Evolutionary conservation across 2,329 filamentous ascomycete species (phyloP), one percentile per base, ranked within the genome.

Genomic region (Colletotrichum tropicale): DNA sequence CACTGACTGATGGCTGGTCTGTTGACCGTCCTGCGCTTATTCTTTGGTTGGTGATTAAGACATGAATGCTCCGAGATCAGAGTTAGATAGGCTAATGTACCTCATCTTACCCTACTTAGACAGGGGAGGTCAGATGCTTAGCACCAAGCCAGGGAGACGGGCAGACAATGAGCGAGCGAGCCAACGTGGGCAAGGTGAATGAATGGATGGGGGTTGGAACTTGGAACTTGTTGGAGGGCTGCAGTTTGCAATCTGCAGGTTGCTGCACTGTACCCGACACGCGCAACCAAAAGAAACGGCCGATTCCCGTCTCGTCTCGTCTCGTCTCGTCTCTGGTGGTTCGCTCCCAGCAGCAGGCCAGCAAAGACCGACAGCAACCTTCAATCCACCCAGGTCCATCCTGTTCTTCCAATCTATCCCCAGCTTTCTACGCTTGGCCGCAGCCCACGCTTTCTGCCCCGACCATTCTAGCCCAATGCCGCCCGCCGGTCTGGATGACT

Each of bases 401-500:
- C 61, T 66, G 61, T 74, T 38, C 61, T 65, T 72, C 38, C 34
- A 69, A 70, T 61, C 56, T 61, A 70, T 70, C 56, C 73, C 69
- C 70, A 75, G 62, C 55, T 68, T 64, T 64, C 32, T 56, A 65
- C 68, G 34, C 67, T 30, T 65, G 38, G 48, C 38, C 67, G 43
- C 65, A 36, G 43, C 24, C 43, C 30, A n/a, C 62, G 24, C 26
- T 60, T 24, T 21, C 55, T 61, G 64, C 32, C 71, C 66, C 28
- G 43, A 16, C 58, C 58, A 48, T 73, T 68, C 74, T 73, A 67
- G 73, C 74, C 74, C 64, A 75, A 76, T 76, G 64, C 62, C 72
- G 36, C 9, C n/a, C 18, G 43, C 43, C 43, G n/a, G 43, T 48
- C 43, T 48, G 43, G 18, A 75, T 67, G 69, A 67, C 62, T 72